A percentile compares a stretch with the other conserved stretches of the same genome.
phyloP scores from a whole-genome alignment of 179 eudicot species.

The Gypsophila paniculata region DNA sequence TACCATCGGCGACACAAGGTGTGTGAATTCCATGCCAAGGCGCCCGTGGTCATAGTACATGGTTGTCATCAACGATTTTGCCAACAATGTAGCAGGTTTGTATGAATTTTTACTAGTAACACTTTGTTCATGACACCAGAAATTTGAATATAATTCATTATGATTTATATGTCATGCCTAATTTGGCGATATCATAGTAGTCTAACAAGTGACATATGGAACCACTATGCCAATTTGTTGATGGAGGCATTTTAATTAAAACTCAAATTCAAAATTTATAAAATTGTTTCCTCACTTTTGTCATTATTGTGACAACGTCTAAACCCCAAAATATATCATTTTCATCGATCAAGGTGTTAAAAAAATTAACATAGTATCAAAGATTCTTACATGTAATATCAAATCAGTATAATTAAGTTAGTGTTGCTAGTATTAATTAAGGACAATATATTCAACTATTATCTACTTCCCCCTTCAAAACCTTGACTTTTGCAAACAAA shows the following conservation, averaged over 20 bases:
- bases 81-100: slow-evolving; percentile 52
- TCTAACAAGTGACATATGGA: not conserved
- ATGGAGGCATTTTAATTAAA: not conserved
- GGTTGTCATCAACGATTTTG: slow-evolving; percentile 39
- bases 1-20: slow-evolving; percentile 54
- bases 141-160: not conserved
- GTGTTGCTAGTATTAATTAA: no score
- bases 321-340: not conserved
- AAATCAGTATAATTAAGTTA: no score
- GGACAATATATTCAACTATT: no score
- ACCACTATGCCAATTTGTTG: not conserved
- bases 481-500: no score
- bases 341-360: no score
- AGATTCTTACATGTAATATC: no score
- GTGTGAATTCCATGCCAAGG: slow-evolving; percentile 51
- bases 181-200: not conserved
- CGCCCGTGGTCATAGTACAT: slow-evolving; percentile 39
- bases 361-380: no score
- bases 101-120: not conserved
- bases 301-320: not conserved
- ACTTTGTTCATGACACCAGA: not conserved
- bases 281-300: not conserved
- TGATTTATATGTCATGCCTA: not conserved
- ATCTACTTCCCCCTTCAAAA: no score
- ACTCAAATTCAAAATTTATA: not conserved